Base-by-base conservation (phyloP, 768 basidiomycete species). In the Tephrocybe sp. region DNA sequence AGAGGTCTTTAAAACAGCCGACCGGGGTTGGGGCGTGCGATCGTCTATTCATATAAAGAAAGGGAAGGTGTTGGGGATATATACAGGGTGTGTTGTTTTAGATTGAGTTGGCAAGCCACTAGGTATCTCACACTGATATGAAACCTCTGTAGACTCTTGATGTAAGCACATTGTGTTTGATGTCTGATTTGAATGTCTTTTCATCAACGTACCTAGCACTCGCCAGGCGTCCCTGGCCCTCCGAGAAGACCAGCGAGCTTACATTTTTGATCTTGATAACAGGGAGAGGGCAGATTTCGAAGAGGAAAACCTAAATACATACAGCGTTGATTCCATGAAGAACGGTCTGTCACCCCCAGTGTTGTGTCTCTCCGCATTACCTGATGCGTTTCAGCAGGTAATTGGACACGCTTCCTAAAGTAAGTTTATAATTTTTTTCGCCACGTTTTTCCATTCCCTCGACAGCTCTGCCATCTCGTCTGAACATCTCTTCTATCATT, bases 331-430 rank as follows among this genome's bases (percentile, higher is more conserved):
- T 58, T 79, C 78, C 0, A 71, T 70, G 42, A 60, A 58, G 1
- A 69, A 63, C 53, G 86, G 86, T 83, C 44, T 36, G 79, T 51
- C 6, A 9, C 2, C 41, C 16, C 9, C n/a, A 6, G 22, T 16
- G 3, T 22, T 15, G 41, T 9, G 15, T 41, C 32, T 7, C 25
- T 44, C 39, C 24, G 31, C 32, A 24, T n/a, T 46, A 19, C 4
- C 30, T 30, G 37, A 42, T 41, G 4, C n/a, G n/a, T 43, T 28
- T n/a, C n/a, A 21, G 13, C 12, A 87, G 86, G 87, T 6, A 89
- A 88, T 56, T 89, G 87, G 87, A 84, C 85, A 7, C 76, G 86
- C 4, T 89, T 88, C 53, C 69, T 88, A 26, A 89, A 88, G 86
- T 86, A 55, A 51, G 82, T 63, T 9, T 0, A 21, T 5, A 25